Evolutionary conservation across 805 yeast species (phyloP), one percentile per base, ranked within the genome.

Genomic region (Yamadazyma sp.): DNA sequence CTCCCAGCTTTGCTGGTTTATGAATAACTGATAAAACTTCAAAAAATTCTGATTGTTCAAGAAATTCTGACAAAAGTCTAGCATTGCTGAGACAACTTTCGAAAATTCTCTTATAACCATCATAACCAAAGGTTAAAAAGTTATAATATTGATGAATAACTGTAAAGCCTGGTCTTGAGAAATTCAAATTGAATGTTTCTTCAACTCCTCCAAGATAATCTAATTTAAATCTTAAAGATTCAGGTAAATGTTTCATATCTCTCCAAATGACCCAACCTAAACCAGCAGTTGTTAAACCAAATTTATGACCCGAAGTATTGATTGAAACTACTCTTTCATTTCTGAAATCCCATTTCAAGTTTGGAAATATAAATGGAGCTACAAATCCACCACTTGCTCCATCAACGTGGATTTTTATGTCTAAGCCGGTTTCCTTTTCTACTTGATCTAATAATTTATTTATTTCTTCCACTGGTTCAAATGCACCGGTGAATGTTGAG

Each of bases 251-350:
- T 26, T 63, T 47, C 27, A 69, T 66, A 54, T 79, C 78, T 55
- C 80, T 78, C 87, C 95, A 89, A 36, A 88, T 62, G 42, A 88
- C 78, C 96, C 96, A 88, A 35, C 97, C 97, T 34, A 86, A 71
- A 27, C 97, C 97, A 8, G 91, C 95, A 17, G 94, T 78, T 20
- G 89, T 83, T 32, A 88, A 68, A 23, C 97, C 97, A 61, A 85
- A 88, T 63, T 88, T 88, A 65, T 88, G 97, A 40, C 96, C 96
- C 1, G 95, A 84, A 8, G 94, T 76, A 65, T 87, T 89, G 62
- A 88, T 87, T 20, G 89, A 80, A 43, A 74, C 78, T 30, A 88
- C 97, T 42, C 96, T 73, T 17, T 76, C 76, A 31, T 83, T 55
- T 42, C 79, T 65, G 64, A 88, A 89, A 58, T 87, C 96, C 96